Evolutionary conservation across 305 asterid genomes (phyloP), one percentile per base, ranked within the genome.

Genomic region (Fraxinus angustifolia): DNA sequence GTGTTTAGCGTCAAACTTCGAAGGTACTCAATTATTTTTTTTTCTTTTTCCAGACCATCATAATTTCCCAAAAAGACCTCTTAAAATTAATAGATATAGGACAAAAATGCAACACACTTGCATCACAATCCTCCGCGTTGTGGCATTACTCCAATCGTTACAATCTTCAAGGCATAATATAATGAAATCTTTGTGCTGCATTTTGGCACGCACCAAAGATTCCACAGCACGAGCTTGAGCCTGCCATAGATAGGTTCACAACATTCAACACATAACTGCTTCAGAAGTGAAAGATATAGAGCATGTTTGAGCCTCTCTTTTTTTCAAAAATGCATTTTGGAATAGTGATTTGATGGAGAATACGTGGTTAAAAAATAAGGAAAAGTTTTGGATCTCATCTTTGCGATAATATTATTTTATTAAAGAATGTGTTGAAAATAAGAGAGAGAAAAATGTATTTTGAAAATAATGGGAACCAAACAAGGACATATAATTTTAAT

Each of bases 141-240:
- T 93, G 83, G 98, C 99, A 83, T 95, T 95, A 82, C 93, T 95
- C 99, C 99, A 95, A 87, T 95, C 99, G 76, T 91, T 88, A 84
- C 99, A 95, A 89, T 95, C 99, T 90, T 95, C 99, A 83, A 95
- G 98, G 92, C 99, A 95, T 82, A 95, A 86, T 84, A 95, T 93
- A 88, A 95, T 95, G 86, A 95, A 94, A 79, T 95, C 99, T 77
- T 91, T 95, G 80, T 95, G 98, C 90, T 93, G 99, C 97, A 95
- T 95, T 88, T 93, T 95, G 11, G 97, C 93, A 81, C 99, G 90
- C 82, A 95, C 99, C 38, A 95, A 86, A 70, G 97, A 89, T 86
- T 95, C 99, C 80, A 92, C 98, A 1, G 98, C 96, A 78, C 98
- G 98, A 62, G 99, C 98, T 91, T 93, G 99, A 77, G 88, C 90